phyloP scores from a whole-genome alignment of 2,329 filamentous ascomycete species.

The Dothideomycetes sp. region DNA sequence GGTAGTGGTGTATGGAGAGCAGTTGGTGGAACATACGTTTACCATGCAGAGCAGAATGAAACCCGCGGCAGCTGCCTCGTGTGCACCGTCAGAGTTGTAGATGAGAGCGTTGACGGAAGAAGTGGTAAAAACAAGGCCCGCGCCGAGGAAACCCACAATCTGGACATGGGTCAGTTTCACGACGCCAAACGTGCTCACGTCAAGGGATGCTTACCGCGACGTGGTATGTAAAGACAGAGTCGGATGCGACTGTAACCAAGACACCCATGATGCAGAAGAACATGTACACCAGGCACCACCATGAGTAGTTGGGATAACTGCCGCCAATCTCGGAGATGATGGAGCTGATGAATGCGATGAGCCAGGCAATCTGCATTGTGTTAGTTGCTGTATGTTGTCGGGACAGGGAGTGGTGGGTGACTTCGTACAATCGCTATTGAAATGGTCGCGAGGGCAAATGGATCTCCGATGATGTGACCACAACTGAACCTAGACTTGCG shows the following conservation, averaged over 20 bases:
- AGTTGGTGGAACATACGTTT: slow-evolving; percentile 51
- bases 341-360: slow-evolving; percentile 82
- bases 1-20: neutral
- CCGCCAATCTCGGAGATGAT: slow-evolving; percentile 58
- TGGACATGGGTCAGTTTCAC: slow-evolving; percentile 23
- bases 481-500: slow-evolving; percentile 54
- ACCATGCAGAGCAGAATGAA: slow-evolving; percentile 93
- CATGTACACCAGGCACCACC: slow-evolving; percentile 85
- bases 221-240: slow-evolving; percentile 79
- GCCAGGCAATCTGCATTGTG: slow-evolving; percentile 68
- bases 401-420: neutral
- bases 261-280: slow-evolving; percentile 74
- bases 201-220: slow-evolving; percentile 54
- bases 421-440: slow-evolving; percentile 78
- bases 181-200: neutral
- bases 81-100: slow-evolving; percentile 60
- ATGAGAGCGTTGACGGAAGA: slow-evolving; percentile 80
- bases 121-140: slow-evolving; percentile 74
- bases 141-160: slow-evolving; percentile 77
- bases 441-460: slow-evolving; percentile 87
- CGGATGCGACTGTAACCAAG: slow-evolving; percentile 72
- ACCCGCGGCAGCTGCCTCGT: slow-evolving; percentile 78
- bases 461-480: slow-evolving; percentile 89
- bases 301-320: slow-evolving; percentile 74
- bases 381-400: neutral